Conservation (phyloP, 2,329 filamentous ascomycete genomes). For the Sporothrix pseudoabietina region DNA sequence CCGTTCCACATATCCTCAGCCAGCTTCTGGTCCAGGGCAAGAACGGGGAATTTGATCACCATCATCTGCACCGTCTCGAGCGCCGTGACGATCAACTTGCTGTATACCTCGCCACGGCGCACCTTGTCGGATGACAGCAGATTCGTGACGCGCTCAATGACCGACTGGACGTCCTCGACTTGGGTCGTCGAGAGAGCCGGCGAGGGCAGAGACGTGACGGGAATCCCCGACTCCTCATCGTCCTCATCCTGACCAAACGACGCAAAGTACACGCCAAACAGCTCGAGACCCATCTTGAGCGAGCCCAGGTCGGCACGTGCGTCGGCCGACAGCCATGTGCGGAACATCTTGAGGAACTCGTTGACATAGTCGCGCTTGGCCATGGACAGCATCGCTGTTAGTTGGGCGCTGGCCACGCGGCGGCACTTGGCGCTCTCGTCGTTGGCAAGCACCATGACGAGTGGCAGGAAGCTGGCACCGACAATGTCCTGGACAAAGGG, state of each 20-base stretch:
- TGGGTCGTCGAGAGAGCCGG: conserved; percentile 51
- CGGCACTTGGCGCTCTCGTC: conserved; percentile 86
- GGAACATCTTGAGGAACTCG: conserved; percentile 70
- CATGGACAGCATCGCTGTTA: conserved; percentile 78
- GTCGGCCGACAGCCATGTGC: conserved; percentile 67
- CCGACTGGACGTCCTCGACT: conserved; percentile 66
- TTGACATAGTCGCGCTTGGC: conserved; percentile 72
- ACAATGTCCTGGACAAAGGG: conserved; percentile 82
- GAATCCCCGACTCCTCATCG: neutral
- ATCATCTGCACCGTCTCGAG: conserved; percentile 71
- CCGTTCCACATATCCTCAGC: conserved; percentile 69
- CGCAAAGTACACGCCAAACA: conserved; percentile 82
- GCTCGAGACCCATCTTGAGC: conserved; percentile 67
- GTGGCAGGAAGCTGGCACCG: conserved; percentile 78
- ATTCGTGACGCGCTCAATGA: conserved; percentile 58
- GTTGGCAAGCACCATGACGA: conserved; percentile 83
- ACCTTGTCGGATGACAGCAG: conserved; percentile 56
- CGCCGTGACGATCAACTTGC: conserved; percentile 69
- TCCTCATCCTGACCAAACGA: conserved; percentile 45
- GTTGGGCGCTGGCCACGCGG: conserved; percentile 74
- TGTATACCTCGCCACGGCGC: conserved; percentile 54
- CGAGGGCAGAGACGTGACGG: conserved; percentile 20
- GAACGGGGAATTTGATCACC: conserved; percentile 66
- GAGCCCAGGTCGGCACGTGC: conserved; percentile 60
- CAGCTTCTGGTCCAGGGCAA: conserved; percentile 54